phyloP scores from a whole-genome alignment of 768 basidiomycete genomes.

The Harrya chromipes region DNA sequence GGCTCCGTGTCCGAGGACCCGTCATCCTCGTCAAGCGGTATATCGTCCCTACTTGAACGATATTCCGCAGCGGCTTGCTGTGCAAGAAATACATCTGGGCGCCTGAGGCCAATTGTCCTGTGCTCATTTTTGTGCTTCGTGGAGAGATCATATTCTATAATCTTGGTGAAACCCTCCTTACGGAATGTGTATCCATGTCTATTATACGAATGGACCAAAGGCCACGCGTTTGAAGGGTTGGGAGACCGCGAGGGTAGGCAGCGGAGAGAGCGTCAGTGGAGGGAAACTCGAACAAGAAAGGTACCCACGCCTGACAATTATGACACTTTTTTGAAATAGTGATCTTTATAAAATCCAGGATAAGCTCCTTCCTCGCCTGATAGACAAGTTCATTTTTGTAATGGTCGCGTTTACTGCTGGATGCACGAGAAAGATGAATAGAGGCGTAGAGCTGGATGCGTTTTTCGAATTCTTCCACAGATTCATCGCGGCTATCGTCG shows the following conservation, averaged over 20 bases:
- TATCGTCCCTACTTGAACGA: constrained; percentile 23
- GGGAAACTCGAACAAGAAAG: constrained; percentile 1
- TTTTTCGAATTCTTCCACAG: constrained; percentile 55
- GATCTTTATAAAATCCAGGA: constrained; percentile 75
- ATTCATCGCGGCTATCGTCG: constrained; percentile 52
- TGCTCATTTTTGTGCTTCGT: constrained; percentile 69
- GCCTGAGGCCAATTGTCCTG: constrained; percentile 48
- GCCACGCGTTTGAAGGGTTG: too few relatives aligned
- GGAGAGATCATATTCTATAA: constrained; percentile 90
- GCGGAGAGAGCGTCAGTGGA: background rate
- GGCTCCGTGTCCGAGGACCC: constrained; percentile 50
- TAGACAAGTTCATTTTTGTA: constrained; percentile 91
- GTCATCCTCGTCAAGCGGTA: constrained; percentile 41
- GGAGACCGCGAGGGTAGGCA: too few relatives aligned
- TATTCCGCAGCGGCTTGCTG: constrained; percentile 35
- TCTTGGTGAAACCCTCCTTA: constrained; percentile 91
- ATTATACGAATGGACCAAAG: background rate
- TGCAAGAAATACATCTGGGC: constrained; percentile 73
- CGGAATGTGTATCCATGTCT: constrained; percentile 85
- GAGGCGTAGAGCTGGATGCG: constrained; percentile 66
- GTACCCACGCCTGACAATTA: constrained; percentile 82
- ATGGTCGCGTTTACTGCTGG: constrained; percentile 65
- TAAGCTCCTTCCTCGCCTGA: constrained; percentile 78
- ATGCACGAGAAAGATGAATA: constrained; percentile 41
- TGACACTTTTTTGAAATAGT: constrained; percentile 71